These are phyloP conservation scores for Ocimum tenuiflorum DNA, from an alignment of 257 asterid species.

Conservation along the genomic window DNA sequence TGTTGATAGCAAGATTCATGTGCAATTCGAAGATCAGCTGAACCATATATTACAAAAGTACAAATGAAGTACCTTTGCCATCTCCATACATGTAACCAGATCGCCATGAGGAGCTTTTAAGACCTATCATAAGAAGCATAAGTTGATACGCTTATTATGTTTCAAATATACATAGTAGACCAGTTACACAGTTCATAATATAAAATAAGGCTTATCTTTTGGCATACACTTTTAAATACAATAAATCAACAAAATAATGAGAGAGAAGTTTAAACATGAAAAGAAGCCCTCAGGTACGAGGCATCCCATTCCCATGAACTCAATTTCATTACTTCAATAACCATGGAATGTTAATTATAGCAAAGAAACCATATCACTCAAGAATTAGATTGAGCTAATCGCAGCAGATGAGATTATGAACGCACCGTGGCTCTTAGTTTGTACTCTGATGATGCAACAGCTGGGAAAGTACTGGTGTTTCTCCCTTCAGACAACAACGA, in stretches of 20 bases:
- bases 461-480: constrained; percentile 39
- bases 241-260: neutral
- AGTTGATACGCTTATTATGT: neutral
- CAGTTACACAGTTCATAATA: neutral
- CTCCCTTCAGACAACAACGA: constrained; percentile 51
- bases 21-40: neutral
- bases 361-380: neutral
- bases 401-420: neutral
- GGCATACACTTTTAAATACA: neutral
- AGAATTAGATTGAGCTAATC: neutral
- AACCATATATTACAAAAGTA: neutral
- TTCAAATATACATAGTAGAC: neutral
- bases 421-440: constrained; percentile 82
- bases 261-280: neutral
- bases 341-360: neutral
- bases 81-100: constrained; percentile 82
- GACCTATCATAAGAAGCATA: constrained; percentile 42
- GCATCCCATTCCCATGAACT: too few relatives aligned
- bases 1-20: neutral
- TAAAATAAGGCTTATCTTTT: neutral
- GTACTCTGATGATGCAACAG: constrained; percentile 67
- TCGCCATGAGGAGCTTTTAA: constrained; percentile 89
- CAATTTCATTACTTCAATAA: too few relatives aligned
- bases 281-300: neutral
- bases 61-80: constrained; percentile 74